Percentiles rank a stretch among this genome's conserved stretches.
Conservation (phyloP, 371 early-diverging fungal species). For the Syncephalastrum racemosum region DNA sequence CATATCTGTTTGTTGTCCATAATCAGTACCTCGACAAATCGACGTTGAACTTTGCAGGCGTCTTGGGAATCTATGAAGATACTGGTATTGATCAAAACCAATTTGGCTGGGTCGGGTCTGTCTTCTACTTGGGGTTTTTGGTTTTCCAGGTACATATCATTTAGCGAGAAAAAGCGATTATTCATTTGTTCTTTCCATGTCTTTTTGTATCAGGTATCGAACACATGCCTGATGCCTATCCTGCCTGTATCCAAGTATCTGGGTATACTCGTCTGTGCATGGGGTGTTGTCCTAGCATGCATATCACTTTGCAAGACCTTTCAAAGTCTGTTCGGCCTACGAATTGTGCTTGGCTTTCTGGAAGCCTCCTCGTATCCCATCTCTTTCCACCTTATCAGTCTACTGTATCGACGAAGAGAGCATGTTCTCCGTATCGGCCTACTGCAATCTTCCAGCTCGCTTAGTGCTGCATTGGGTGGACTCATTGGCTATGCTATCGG, state of each 20-base stretch:
- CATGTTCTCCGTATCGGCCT: constrained; percentile 9
- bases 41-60: constrained; percentile 27
- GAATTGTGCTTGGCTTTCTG: constrained; percentile 11
- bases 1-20: too few species aligned
- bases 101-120: constrained; percentile 32
- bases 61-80: constrained; percentile 31
- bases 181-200: too few species aligned
- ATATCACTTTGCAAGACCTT: constrained; percentile 8
- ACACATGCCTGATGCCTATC: neutral
- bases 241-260: neutral
- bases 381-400: neutral
- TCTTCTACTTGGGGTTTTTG: constrained; percentile 38
- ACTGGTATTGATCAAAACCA: constrained; percentile 16
- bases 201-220: neutral
- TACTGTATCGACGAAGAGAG: constrained; percentile 9
- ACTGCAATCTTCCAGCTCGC: constrained; percentile 7
- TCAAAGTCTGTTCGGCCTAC: neutral
- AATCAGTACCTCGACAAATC: constrained; percentile 38
- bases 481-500: constrained; percentile 49
- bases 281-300: constrained; percentile 11
- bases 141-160: constrained; percentile 23
- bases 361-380: constrained; percentile 9
- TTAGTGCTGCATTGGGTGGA: constrained; percentile 48
- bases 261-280: constrained; percentile 6
- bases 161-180: too few species aligned